A percentile compares a stretch with the other conserved stretches of the same genome.
Evolutionary conservation across 352 stramenopile genomes (phyloP).

Genomic region (Pythium insidiosum): DNA sequence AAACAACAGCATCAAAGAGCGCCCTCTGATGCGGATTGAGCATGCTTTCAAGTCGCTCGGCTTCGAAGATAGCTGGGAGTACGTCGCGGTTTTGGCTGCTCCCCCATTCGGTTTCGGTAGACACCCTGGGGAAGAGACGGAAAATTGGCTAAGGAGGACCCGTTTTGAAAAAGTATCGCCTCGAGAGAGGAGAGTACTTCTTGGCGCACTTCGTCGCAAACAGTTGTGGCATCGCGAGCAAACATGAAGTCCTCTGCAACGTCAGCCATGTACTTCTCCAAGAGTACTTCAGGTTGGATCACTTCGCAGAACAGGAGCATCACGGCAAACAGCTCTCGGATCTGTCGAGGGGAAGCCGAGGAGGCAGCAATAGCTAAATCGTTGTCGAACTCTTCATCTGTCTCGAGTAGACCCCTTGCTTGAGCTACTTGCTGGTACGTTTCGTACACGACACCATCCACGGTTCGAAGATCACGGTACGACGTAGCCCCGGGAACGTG

Average conservation of each 20-base stretch:
- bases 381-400: conserved; percentile 12
- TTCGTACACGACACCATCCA: conserved; percentile 1
- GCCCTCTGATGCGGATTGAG: conserved; percentile 4
- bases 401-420: conserved; percentile 8
- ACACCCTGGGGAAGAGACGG: conserved; percentile 1
- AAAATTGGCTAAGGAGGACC: background rate
- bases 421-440: conserved; percentile 13
- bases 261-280: conserved; percentile 9
- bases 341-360: conserved; percentile 11
- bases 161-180: conserved; percentile 3
- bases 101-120: conserved; percentile 4
- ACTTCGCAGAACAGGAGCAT: conserved; percentile 15
- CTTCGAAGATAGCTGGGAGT: conserved; percentile 2
- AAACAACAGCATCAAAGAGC: conserved; percentile 15
- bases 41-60: conserved; percentile 3
- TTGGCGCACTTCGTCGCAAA: background rate
- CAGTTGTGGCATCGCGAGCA: background rate
- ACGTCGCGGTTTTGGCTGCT: background rate
- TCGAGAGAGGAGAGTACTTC: conserved; percentile 1
- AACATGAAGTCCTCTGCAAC: conserved; percentile 7
- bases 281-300: background rate
- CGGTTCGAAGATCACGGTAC: conserved; percentile 13
- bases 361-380: conserved; percentile 6
- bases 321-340: conserved; percentile 20
- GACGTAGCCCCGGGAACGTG: conserved; percentile 12